These are phyloP conservation scores for Podospora pseudocomata DNA, from an alignment of 495 filamentous ascomycete genomes.

Conservation along the genomic window DNA sequence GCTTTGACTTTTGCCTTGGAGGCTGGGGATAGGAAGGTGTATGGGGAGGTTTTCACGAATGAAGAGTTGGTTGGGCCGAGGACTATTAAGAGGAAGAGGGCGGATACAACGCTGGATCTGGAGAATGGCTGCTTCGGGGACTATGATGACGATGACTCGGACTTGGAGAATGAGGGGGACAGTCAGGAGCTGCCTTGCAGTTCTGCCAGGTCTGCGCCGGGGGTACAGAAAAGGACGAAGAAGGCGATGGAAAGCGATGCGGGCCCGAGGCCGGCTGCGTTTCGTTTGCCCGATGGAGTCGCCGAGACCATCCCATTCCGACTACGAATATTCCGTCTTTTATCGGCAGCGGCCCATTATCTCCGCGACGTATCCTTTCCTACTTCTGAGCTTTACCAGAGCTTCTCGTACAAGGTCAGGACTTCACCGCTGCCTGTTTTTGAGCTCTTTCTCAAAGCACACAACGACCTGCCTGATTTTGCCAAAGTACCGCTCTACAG, in stretches of 20 bases:
- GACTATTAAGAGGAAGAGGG: constrained; percentile 48
- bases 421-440: constrained; percentile 68
- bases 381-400: constrained; percentile 64
- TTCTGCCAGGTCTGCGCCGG: not conserved
- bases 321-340: constrained; percentile 55
- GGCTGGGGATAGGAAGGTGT: constrained; percentile 34
- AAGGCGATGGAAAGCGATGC: not conserved
- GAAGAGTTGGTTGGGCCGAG: constrained; percentile 40
- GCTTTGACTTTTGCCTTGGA: constrained; percentile 38
- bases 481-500: constrained; percentile 61
- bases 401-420: constrained; percentile 61
- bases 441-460: constrained; percentile 60
- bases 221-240: constrained; percentile 1
- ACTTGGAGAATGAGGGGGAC: constrained; percentile 27
- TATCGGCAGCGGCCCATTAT: constrained; percentile 27
- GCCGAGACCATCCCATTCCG: constrained; percentile 59
- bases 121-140: constrained; percentile 46
- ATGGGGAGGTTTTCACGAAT: constrained; percentile 48
- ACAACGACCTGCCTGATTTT: constrained; percentile 44
- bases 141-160: constrained; percentile 33
- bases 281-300: constrained; percentile 40
- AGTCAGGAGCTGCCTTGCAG: not conserved
- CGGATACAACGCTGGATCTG: constrained; percentile 38
- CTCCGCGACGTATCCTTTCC: constrained; percentile 41
- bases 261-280: not conserved